Evolutionary conservation across 2,329 filamentous ascomycete genomes (phyloP).

Genomic region (Sclerotinia glacialis): DNA sequence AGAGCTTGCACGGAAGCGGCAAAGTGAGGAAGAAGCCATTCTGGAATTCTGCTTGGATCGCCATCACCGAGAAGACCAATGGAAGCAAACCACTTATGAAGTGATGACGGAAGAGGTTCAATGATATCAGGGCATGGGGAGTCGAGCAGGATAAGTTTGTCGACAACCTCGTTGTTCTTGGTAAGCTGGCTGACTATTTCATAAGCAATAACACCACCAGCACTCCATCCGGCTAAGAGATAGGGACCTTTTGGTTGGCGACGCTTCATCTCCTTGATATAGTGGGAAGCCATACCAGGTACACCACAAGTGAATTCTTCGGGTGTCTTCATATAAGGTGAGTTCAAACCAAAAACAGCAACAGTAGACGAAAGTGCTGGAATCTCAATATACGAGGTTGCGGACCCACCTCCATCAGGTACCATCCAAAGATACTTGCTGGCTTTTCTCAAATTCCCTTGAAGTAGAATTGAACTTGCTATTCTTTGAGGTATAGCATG

Average conservation of each 20-base stretch:
- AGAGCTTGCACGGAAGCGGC: slow-evolving; percentile 16
- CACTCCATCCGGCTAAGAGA: slow-evolving; percentile 70
- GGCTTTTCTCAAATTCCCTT: slow-evolving; percentile 50
- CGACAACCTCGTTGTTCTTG: slow-evolving; percentile 55
- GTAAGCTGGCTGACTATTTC: slow-evolving; percentile 62
- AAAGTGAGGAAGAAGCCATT: slow-evolving; percentile 22
- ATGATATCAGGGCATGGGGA: slow-evolving; percentile 65
- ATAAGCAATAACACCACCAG: slow-evolving; percentile 70
- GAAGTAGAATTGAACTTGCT: slow-evolving; percentile 41
- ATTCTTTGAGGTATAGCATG: slow-evolving; percentile 4
- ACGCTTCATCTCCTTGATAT: slow-evolving; percentile 66
- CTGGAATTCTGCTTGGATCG: slow-evolving; percentile 46
- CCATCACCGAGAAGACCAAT: slow-evolving; percentile 68
- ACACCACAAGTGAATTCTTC: slow-evolving; percentile 64
- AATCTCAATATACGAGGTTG: slow-evolving; percentile 36
- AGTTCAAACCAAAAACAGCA: slow-evolving; percentile 61
- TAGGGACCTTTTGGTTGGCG: slow-evolving; percentile 69
- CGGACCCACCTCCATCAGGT: slow-evolving; percentile 49
- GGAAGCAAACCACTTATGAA: slow-evolving; percentile 62
- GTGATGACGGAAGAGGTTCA: slow-evolving; percentile 57
- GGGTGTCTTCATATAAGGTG: slow-evolving; percentile 68
- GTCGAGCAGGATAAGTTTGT: slow-evolving; percentile 63
- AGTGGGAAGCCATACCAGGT: slow-evolving; percentile 61
- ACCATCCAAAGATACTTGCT: slow-evolving; percentile 47
- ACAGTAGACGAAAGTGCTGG: slow-evolving; percentile 45